Percentiles rank a stretch among this genome's conserved stretches.
These are phyloP conservation scores for Teratosphaeria epicoccoides DNA, from an alignment of 2,329 filamentous ascomycete genomes.

Conservation along the genomic window DNA sequence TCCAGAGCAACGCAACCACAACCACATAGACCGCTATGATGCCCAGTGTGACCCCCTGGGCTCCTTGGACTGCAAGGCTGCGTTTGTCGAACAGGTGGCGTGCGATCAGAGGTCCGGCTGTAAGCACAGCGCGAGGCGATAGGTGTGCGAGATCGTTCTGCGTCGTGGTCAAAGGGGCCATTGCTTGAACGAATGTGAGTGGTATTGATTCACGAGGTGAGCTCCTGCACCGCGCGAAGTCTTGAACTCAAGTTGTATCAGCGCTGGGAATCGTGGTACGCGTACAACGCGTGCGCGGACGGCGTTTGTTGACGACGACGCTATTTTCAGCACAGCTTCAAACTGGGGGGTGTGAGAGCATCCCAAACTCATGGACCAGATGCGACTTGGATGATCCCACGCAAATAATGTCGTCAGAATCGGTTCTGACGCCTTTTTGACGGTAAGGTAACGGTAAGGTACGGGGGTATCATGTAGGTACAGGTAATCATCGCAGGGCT, in stretches of 20 bases:
- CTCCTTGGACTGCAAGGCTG: constrained; percentile 52
- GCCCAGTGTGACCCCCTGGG: constrained; percentile 60
- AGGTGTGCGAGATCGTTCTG: neutral
- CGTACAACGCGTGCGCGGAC: neutral
- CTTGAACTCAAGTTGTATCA: neutral
- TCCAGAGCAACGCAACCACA: constrained; percentile 67
- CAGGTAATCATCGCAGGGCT: no score
- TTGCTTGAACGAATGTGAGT: neutral
- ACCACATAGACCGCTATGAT: constrained; percentile 63
- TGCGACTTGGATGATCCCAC: neutral
- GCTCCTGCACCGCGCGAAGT: no score
- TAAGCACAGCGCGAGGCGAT: neutral
- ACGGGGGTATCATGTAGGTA: no score
- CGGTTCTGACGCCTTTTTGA: no score
- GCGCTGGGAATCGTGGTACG: neutral
- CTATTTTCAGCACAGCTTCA: neutral
- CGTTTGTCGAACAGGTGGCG: constrained; percentile 35
- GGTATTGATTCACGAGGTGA: no score
- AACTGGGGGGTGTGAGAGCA: neutral
- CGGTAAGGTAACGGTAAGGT: no score
- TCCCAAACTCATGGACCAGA: neutral
- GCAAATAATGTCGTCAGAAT: neutral
- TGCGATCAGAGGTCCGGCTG: neutral
- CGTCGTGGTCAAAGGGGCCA: neutral
- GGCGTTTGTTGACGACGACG: neutral